Evolutionary conservation across 1,139 yeast genomes (phyloP).

Genomic region (Suhomyces wounanorum): DNA sequence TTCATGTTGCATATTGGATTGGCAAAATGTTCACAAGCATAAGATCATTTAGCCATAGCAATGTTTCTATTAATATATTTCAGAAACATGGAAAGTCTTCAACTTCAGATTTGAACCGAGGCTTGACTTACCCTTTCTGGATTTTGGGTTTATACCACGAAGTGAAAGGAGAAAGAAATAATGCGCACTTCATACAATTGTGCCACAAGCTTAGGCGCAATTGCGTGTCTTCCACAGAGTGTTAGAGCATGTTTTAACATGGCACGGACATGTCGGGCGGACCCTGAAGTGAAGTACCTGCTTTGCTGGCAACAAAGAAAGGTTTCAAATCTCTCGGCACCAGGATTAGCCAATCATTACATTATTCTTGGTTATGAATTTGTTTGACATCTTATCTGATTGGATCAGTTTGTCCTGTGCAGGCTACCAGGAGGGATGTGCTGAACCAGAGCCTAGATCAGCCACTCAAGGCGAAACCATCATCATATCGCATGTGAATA

Average conservation of each 20-base stretch:
- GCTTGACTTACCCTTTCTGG: not conserved
- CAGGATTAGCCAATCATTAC: not conserved
- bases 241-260: not conserved
- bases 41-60: too few species aligned
- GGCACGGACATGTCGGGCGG: not conserved
- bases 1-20: not conserved
- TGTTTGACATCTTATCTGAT: conserved; percentile 17
- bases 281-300: not conserved
- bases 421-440: not conserved
- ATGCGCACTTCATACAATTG: too few species aligned
- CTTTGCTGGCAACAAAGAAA: not conserved
- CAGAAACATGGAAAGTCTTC: not conserved
- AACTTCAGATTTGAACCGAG: not conserved
- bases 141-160: not conserved
- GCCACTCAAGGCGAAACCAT: not conserved
- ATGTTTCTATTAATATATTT: too few species aligned
- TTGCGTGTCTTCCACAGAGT: not conserved
- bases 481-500: not conserved
- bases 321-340: not conserved
- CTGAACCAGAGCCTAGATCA: not conserved
- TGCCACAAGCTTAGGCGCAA: not conserved
- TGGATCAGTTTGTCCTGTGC: conserved; percentile 16
- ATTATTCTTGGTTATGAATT: not conserved
- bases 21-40: not conserved
- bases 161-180: too few species aligned